A percentile compares a stretch with the other conserved stretches of the same genome.
phyloP scores from a whole-genome alignment of 2,329 filamentous ascomycete species.

The Sclerotinia nivalis region DNA sequence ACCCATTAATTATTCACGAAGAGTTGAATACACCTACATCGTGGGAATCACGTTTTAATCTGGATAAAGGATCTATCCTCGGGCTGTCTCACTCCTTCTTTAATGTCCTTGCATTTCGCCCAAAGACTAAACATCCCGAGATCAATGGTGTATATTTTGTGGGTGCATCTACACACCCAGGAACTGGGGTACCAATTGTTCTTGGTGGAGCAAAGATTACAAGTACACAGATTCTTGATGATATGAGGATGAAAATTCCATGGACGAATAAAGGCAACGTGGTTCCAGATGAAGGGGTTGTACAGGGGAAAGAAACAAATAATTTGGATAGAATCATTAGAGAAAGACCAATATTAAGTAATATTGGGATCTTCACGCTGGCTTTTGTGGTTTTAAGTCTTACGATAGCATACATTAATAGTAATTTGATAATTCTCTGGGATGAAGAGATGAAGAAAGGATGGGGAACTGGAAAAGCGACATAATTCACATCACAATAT shows the following conservation, averaged over 20 bases:
- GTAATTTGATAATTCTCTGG: slow-evolving; percentile 31
- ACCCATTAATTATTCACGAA: slow-evolving; percentile 50
- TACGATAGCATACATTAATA: slow-evolving; percentile 29
- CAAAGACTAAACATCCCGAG: slow-evolving; percentile 49
- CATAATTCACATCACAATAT: background rate
- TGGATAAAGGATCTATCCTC: slow-evolving; percentile 73
- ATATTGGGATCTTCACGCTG: slow-evolving; percentile 30
- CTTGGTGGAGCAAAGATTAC: slow-evolving; percentile 68
- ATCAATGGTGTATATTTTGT: slow-evolving; percentile 66
- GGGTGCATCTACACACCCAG: slow-evolving; percentile 73
- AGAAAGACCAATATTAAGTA: slow-evolving; percentile 28
- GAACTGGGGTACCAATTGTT: slow-evolving; percentile 73
- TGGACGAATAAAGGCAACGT: slow-evolving; percentile 29
- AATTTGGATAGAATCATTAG: slow-evolving; percentile 33
- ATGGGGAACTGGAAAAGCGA: slow-evolving; percentile 28
- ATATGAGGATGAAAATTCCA: slow-evolving; percentile 28
- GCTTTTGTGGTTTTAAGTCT: slow-evolving; percentile 27
- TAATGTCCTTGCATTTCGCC: slow-evolving; percentile 68
- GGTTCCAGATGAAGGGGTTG: slow-evolving; percentile 29
- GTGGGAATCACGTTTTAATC: slow-evolving; percentile 70
- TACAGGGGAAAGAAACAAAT: slow-evolving; percentile 32
- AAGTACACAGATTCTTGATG: slow-evolving; percentile 51
- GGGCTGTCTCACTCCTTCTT: slow-evolving; percentile 73
- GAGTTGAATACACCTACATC: slow-evolving; percentile 63
- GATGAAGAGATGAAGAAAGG: slow-evolving; percentile 31